These are phyloP conservation scores for Skeletonema marinoi DNA, from an alignment of 108 stramenopile species.

Conservation along the genomic window DNA sequence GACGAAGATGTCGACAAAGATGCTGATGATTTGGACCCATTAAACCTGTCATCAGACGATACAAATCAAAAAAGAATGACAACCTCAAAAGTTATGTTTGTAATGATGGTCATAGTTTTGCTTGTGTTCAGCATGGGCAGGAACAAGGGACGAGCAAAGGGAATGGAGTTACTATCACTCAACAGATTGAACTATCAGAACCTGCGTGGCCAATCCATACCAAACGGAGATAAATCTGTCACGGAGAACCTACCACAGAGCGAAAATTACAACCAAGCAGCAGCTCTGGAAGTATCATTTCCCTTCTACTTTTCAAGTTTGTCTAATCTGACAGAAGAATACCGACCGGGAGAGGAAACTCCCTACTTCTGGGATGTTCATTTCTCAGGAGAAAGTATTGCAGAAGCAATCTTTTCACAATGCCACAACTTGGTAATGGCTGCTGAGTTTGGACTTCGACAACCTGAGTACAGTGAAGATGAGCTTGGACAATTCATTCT, in stretches of 20 bases:
- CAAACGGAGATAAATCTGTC: neutral
- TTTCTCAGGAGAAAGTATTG: constrained; percentile 52
- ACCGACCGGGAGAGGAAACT: constrained; percentile 29
- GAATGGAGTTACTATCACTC: too few species aligned
- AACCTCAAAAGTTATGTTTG: neutral
- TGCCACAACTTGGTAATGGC: constrained; percentile 46
- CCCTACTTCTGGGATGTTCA: constrained; percentile 60
- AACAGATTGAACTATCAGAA: neutral
- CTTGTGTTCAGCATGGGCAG: neutral
- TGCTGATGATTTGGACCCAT: neutral
- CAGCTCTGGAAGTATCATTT: constrained; percentile 2
- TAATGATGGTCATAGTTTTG: neutral
- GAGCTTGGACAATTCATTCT: constrained; percentile 29
- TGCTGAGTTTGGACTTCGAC: constrained; percentile 43
- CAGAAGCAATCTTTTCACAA: constrained; percentile 33
- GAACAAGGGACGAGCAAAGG: neutral
- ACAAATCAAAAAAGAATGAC: neutral
- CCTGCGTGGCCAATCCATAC: neutral
- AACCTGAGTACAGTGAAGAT: constrained; percentile 41
- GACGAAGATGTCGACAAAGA: neutral
- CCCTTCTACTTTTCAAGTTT: constrained; percentile 21
- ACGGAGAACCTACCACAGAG: neutral
- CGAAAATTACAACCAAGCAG: neutral
- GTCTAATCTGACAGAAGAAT: constrained; percentile 21
- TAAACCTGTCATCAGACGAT: neutral